Evolutionary conservation across 176 grass and related monocot genomes (phyloP).

Genomic region (Dendrocalamus sinicus): DNA sequence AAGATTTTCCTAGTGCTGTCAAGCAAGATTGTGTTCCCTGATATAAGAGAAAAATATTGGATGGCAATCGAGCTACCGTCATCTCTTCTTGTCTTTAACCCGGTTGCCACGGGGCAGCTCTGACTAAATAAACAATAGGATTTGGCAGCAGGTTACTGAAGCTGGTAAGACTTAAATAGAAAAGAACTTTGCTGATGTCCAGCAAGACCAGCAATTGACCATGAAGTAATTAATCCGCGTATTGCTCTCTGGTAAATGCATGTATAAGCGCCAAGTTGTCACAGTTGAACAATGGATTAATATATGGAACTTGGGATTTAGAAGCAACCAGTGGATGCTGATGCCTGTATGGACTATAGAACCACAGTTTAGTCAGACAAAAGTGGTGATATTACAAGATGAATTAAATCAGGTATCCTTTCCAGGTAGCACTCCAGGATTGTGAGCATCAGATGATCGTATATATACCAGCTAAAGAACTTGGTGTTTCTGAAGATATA

Average conservation of each 20-base stretch:
- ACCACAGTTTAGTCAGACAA: not conserved
- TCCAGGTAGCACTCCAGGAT: not conserved
- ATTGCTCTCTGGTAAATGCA: conserved; percentile 30
- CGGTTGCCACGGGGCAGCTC: not conserved
- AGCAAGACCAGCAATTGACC: conserved; percentile 22
- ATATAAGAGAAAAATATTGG: not conserved
- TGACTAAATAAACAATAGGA: not conserved
- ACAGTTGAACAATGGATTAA: not conserved
- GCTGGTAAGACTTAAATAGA: not conserved
- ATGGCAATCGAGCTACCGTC: not conserved
- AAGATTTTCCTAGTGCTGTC: not conserved
- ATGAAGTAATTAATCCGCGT: not conserved
- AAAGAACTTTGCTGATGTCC: not conserved
- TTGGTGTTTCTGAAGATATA: not conserved
- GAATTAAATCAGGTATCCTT: not conserved
- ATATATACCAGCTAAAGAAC: not conserved
- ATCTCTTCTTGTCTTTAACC: not conserved
- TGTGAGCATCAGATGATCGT: not conserved
- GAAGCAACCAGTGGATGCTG: conserved; percentile 25
- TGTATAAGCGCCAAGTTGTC: conserved; percentile 15
- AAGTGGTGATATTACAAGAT: not conserved
- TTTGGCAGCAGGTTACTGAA: not conserved
- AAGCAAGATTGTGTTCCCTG: not conserved
- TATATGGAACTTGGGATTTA: not conserved
- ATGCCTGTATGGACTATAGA: not conserved